These are phyloP conservation scores for Cystobasidium tubakii DNA, from an alignment of 768 basidiomycete species.

Conservation along the genomic window DNA sequence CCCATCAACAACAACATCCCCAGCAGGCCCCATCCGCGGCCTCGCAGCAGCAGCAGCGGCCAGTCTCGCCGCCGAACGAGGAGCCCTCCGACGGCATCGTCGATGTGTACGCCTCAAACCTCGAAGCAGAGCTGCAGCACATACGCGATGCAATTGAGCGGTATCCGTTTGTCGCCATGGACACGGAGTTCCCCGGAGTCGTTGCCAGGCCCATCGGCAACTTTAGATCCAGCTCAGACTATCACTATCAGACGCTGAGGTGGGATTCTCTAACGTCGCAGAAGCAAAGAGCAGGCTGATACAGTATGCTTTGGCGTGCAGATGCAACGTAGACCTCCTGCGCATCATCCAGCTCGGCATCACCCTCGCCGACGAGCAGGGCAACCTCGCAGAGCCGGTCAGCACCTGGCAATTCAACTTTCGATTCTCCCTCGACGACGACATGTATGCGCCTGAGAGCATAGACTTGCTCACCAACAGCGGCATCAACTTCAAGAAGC, in stretches of 20 bases:
- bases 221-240: slow-evolving; percentile 94
- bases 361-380: slow-evolving; percentile 87
- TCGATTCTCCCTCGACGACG: slow-evolving; percentile 86
- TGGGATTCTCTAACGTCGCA: no score
- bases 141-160: slow-evolving; percentile 78
- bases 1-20: neutral
- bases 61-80: slow-evolving; percentile 1
- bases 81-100: slow-evolving; percentile 55
- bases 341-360: slow-evolving; percentile 97
- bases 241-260: slow-evolving; percentile 99
- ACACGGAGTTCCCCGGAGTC: slow-evolving; percentile 97
- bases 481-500: slow-evolving; percentile 89
- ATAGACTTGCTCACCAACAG: slow-evolving; percentile 90
- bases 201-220: slow-evolving; percentile 93
- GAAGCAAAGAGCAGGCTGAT: no score
- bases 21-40: neutral
- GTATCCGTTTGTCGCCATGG: slow-evolving; percentile 95
- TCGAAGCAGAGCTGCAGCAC: slow-evolving; percentile 83
- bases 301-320: neutral
- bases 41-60: slow-evolving; percentile 16
- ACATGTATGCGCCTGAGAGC: slow-evolving; percentile 98
- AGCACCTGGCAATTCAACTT: slow-evolving; percentile 99
- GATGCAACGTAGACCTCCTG: slow-evolving; percentile 87
- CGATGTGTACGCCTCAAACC: slow-evolving; percentile 91
- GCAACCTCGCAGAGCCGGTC: slow-evolving; percentile 76